Percentiles rank a stretch among this genome's conserved stretches.
These are phyloP conservation scores for Taiozyma sp. DNA, from an alignment of 1,139 yeast genomes.

Conservation along the genomic window DNA sequence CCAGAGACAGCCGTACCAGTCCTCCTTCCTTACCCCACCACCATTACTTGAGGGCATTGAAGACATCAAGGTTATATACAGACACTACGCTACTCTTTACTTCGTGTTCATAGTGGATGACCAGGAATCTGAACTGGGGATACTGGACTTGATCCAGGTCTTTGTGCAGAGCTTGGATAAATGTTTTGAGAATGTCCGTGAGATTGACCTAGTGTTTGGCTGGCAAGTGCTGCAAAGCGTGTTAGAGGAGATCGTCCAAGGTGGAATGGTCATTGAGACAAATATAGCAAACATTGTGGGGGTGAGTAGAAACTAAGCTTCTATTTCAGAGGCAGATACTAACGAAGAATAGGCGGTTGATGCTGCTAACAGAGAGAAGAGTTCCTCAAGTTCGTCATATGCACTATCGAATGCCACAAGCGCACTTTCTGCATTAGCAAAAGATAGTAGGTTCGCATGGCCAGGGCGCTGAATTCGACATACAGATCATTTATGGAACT, in stretches of 20 bases:
- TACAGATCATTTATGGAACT: neutral
- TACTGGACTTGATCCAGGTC: slow-evolving; percentile 89
- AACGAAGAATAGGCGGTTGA: slow-evolving; percentile 22
- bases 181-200: slow-evolving; percentile 93
- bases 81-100: slow-evolving; percentile 92
- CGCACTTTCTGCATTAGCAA: slow-evolving; percentile 40
- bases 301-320: slow-evolving; percentile 7
- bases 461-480: slow-evolving; percentile 18
- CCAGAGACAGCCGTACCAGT: slow-evolving; percentile 64
- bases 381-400: slow-evolving; percentile 15
- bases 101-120: slow-evolving; percentile 95
- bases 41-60: slow-evolving; percentile 67
- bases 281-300: slow-evolving; percentile 71
- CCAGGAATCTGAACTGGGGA: slow-evolving; percentile 93
- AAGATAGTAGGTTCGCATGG: slow-evolving; percentile 44
- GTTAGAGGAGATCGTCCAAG: slow-evolving; percentile 88
- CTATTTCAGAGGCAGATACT: neutral
- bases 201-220: slow-evolving; percentile 90
- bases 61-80: slow-evolving; percentile 83
- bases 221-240: slow-evolving; percentile 97
- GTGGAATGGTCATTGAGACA: slow-evolving; percentile 99
- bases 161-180: slow-evolving; percentile 93
- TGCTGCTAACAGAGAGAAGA: slow-evolving; percentile 21
- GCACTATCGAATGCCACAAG: slow-evolving; percentile 34
- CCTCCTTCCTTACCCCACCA: slow-evolving; percentile 81